Base-by-base conservation (phyloP, 176 grass and related monocot species). In the Otatea glauca region DNA sequence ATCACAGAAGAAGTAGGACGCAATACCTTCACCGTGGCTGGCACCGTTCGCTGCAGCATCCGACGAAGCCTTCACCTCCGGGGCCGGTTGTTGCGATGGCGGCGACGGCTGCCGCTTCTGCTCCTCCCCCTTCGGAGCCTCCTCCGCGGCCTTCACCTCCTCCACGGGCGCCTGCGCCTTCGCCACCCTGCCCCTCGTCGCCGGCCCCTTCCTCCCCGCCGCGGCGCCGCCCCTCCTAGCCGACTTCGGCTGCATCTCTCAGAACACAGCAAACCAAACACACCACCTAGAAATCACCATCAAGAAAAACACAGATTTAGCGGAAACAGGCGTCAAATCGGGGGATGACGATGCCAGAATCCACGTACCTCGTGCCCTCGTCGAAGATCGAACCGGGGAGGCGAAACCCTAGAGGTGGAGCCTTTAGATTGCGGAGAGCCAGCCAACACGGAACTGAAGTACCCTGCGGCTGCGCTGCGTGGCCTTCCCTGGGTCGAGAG, bases 231-330 rank as follows among this genome's bases (percentile, higher is more conserved):
- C 86, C 87, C 88, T 92, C 83, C 69, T 88, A 62, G 73, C 61
- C 82, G 75, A 84, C 53, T 89, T 89, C 42, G 88, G 91, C 87
- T 91, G 92, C 92, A 97, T 94, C 86, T 91, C 71, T 41, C 81
- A 17, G 9, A 41, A 74, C 84, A 73, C 58, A 72, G 7, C 84
- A 51, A 65, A 81, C 67, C 8, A 70, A 7, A 48, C 43, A 61
- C n/a, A 65, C 35, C 62, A 37, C 54, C 65, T 88, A 21, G 4
- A 89, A 69, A 74, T 44, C 56, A 37, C 67, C 11, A n/a, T n/a
- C n/a, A n/a, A 75, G 55, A 72, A 44, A 17, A 34, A 27, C 63
- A 0, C 15, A 13, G 66, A 79, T 68, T 86, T 55, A 81, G 77
- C 23, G 16, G 7, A 49, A 43, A 15, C 58, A 4, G 5, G 34